A percentile compares a stretch with the other conserved stretches of the same genome.
Conservation (phyloP, 345 rosid genomes). For the Combretum micranthum region DNA sequence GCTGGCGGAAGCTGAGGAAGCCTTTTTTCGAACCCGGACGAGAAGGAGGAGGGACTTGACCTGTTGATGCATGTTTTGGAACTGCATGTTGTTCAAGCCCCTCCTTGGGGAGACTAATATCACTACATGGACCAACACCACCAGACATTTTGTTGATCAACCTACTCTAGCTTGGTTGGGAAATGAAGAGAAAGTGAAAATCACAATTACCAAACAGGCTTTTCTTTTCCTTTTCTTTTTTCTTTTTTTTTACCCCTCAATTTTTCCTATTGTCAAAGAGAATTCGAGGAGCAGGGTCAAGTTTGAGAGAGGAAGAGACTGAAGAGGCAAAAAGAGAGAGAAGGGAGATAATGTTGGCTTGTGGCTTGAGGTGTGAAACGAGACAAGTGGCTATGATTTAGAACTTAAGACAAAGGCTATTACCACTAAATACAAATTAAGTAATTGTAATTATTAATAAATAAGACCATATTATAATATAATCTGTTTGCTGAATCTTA, state of each 20-base stretch:
- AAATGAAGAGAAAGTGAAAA: background rate
- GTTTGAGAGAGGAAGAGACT: no score
- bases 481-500: no score
- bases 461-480: no score
- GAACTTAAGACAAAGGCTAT: no score
- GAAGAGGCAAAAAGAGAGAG: background rate
- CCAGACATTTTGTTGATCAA: slow-evolving; percentile 49
- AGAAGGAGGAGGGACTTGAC: slow-evolving; percentile 5
- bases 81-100: slow-evolving; percentile 16
- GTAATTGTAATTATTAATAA: no score
- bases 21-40: slow-evolving; percentile 8
- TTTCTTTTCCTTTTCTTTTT: no score
- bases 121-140: slow-evolving; percentile 61
- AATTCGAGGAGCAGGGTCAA: no score
- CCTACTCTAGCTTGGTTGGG: background rate
- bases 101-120: slow-evolving; percentile 52
- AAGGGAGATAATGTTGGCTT: background rate
- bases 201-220: no score
- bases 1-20: slow-evolving; percentile 48
- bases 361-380: slow-evolving; percentile 12
- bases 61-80: slow-evolving; percentile 12
- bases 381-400: slow-evolving; percentile 24
- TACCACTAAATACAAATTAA: no score
- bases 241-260: no score
- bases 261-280: no score